Conservation (phyloP, 805 yeast species). For the Candida takata region DNA sequence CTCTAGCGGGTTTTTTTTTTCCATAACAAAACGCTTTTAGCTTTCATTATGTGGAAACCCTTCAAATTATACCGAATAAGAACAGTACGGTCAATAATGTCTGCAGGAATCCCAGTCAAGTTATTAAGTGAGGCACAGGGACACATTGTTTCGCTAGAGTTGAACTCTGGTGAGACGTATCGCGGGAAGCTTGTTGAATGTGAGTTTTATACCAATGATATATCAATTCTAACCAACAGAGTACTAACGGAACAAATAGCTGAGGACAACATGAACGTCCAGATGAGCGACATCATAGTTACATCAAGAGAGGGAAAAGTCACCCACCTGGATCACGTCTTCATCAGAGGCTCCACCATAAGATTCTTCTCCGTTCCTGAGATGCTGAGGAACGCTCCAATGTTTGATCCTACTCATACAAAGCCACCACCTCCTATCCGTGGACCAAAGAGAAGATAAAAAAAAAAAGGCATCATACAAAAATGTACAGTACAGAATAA, state of each 20-base stretch:
- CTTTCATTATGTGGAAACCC: not conserved
- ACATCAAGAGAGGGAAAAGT: constrained; percentile 73
- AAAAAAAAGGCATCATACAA: not conserved
- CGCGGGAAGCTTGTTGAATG: constrained; percentile 81
- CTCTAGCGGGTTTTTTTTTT: not conserved
- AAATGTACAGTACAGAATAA: not conserved
- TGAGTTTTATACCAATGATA: constrained; percentile 8
- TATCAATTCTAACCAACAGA: not conserved
- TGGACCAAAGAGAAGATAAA: constrained; percentile 40
- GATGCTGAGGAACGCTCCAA: constrained; percentile 79
- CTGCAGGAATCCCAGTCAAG: constrained; percentile 73
- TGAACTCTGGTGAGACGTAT: constrained; percentile 79
- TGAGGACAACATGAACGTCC: constrained; percentile 94
- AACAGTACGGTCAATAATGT: constrained; percentile 12
- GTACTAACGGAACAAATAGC: constrained; percentile 6
- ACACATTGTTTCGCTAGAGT: constrained; percentile 75
- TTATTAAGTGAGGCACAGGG: constrained; percentile 87
- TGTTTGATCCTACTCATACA: constrained; percentile 56
- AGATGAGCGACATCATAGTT: constrained; percentile 70
- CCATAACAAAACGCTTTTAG: not conserved
- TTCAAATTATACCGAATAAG: not conserved
- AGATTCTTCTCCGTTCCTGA: constrained; percentile 85
- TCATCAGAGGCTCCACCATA: constrained; percentile 86
- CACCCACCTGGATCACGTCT: constrained; percentile 74
- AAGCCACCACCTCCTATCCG: constrained; percentile 70